Evolutionary conservation across 176 grass and related monocot species (phyloP), one percentile per base, ranked within the genome.

Genomic region (Oropetium thomaeum): DNA sequence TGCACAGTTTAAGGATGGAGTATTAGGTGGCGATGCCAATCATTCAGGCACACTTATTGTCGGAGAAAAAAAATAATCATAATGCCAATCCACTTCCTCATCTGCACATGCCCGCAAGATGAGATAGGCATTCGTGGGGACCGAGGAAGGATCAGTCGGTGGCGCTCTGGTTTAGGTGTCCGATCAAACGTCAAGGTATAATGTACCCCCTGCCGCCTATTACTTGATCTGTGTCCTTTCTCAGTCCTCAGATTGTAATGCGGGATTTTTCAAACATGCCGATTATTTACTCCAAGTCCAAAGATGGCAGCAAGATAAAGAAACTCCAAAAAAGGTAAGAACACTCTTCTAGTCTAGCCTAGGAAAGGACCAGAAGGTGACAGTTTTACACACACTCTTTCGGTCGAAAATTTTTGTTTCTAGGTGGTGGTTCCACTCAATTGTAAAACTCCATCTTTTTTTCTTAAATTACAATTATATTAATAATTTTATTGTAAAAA

Each of bases 141-240:
- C 2, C 2, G n/a, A 55, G 52, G 22, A 22, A 51, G 47, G 7
- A 12, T 55, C 22, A 55, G 26, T 61, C 53, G 53, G 37, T 74
- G 71, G 71, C 54, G 35, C 55, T 44, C 55, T 44, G 25, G 29
- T 61, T 61, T 45, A 44, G 55, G 72, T 75, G 55, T 17, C 28
- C 32, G 16, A 61, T 75, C 72, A 45, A 45, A 32, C 38, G 8
- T 43, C 57, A n/a, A 32, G 15, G 38, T 2, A 27, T 35, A n/a
- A 25, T 40, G 27, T 47, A 23, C 19, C 19, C 28, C 15, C 28
- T 31, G 28, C 44, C 42, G 3, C 5, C 35, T 37, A 37, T 3
- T 69, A 19, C 8, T 49, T 13, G 31, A 6, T 12, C n/a, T 32
- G 26, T 19, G 26, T 19, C 43, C 67, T 9, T 11, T 20, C 31